Conservation (phyloP, 352 stramenopile genomes). For the Phytophthora boehmeriae region DNA sequence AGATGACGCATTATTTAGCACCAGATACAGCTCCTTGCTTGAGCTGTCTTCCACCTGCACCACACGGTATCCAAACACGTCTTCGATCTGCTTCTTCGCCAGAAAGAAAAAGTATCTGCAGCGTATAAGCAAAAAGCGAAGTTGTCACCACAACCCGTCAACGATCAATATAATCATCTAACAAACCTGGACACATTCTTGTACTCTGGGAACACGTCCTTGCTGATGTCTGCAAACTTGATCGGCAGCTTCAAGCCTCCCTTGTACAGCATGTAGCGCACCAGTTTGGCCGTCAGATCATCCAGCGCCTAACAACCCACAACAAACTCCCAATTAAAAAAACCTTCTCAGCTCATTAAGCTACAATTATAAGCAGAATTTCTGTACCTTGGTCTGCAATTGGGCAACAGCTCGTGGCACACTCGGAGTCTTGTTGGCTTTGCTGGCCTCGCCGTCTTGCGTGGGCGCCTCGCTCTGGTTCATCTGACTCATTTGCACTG, state of each 20-base stretch:
- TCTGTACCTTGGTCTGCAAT: constrained; percentile 54
- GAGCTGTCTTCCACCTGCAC: constrained; percentile 71
- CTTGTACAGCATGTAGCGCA: constrained; percentile 89
- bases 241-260: constrained; percentile 76
- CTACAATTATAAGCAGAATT: not conserved
- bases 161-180: not conserved
- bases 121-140: constrained; percentile 2
- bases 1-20: constrained; percentile 74
- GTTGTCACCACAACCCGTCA: not conserved
- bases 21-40: constrained; percentile 75
- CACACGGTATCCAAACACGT: constrained; percentile 77
- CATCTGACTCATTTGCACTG: constrained; percentile 38
- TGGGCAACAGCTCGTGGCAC: constrained; percentile 53
- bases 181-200: constrained; percentile 73
- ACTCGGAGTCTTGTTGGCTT: constrained; percentile 37
- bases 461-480: constrained; percentile 38
- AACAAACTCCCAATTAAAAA: constrained; percentile 7
- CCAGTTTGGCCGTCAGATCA: constrained; percentile 73
- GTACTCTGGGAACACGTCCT: constrained; percentile 81
- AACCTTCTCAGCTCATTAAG: not conserved
- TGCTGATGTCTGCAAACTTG: constrained; percentile 83
- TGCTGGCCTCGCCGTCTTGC: constrained; percentile 36
- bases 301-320: constrained; percentile 50
- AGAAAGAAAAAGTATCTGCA: constrained; percentile 77
- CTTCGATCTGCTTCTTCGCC: constrained; percentile 80